These are phyloP conservation scores for Zygoascus hellenicus DNA, from an alignment of 1,139 yeast genomes.

Conservation along the genomic window DNA sequence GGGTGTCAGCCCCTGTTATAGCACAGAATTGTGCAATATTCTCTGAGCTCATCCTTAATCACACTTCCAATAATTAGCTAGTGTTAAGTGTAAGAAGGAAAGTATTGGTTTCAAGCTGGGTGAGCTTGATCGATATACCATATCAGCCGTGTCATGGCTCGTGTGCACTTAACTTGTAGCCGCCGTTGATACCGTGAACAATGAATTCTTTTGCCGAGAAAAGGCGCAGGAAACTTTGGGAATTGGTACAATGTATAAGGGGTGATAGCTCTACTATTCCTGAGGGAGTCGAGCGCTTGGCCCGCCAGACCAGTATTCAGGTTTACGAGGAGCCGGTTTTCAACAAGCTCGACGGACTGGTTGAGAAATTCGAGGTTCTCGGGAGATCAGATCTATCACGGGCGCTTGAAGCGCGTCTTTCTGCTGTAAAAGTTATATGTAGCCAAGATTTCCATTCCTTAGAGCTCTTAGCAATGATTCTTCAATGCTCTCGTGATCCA, in stretches of 20 bases:
- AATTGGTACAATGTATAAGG: constrained; percentile 9
- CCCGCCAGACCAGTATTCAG: constrained; percentile 10
- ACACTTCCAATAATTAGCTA: not conserved
- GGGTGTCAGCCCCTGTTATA: constrained; percentile 71
- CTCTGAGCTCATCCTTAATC: constrained; percentile 42
- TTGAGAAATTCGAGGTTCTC: constrained; percentile 24
- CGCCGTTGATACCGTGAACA: not conserved
- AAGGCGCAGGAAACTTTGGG: constrained; percentile 11
- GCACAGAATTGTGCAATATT: constrained; percentile 70
- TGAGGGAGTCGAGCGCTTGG: not conserved
- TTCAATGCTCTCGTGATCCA: constrained; percentile 13
- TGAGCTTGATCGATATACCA: not conserved
- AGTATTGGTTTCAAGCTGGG: not conserved
- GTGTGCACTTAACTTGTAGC: not conserved
- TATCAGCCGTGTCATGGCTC: not conserved
- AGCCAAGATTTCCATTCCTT: constrained; percentile 13
- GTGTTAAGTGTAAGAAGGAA: not conserved
- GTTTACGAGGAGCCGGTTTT: constrained; percentile 18
- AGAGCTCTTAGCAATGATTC: constrained; percentile 18
- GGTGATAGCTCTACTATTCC: not conserved
- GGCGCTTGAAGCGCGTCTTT: constrained; percentile 20
- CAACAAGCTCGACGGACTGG: constrained; percentile 18
- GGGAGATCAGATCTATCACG: constrained; percentile 26
- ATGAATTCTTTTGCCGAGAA: constrained; percentile 5
- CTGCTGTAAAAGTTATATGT: constrained; percentile 8